Percentiles rank a stretch among this genome's conserved stretches.
phyloP scores from a whole-genome alignment of 108 stramenopile genomes.

The Skeletonema marinoi region DNA sequence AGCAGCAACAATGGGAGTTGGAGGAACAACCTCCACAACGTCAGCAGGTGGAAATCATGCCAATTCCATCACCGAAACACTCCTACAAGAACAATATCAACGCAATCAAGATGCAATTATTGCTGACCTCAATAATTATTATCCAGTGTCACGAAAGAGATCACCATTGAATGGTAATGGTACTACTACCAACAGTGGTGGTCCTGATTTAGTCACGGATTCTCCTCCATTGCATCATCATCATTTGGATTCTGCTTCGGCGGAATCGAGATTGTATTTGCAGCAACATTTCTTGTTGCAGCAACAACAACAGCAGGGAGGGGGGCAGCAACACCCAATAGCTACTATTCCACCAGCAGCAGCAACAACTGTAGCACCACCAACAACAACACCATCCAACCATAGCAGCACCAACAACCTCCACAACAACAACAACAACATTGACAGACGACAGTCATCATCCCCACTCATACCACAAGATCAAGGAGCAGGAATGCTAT shows the following conservation, averaged over 20 bases:
- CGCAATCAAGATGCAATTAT: not conserved
- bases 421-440: not conserved
- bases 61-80: too few relatives aligned
- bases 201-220: not conserved
- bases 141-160: not conserved
- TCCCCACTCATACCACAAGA: conserved; percentile 5
- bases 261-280: not conserved
- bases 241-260: too few relatives aligned
- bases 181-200: not conserved
- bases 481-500: conserved; percentile 2
- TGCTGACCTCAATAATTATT: not conserved
- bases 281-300: not conserved
- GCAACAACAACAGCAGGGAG: not conserved
- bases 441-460: not conserved
- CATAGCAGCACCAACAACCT: not conserved
- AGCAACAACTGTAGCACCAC: not conserved
- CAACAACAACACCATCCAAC: not conserved
- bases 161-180: not conserved
- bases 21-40: too few relatives aligned
- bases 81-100: not conserved
- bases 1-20: too few relatives aligned
- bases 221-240: too few relatives aligned
- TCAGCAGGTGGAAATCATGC: too few relatives aligned
- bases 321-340: not conserved
- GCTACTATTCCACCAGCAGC: not conserved